Evolutionary conservation across 169 alveolate species (phyloP).

Genomic region (Plasmodium gonderi): DNA sequence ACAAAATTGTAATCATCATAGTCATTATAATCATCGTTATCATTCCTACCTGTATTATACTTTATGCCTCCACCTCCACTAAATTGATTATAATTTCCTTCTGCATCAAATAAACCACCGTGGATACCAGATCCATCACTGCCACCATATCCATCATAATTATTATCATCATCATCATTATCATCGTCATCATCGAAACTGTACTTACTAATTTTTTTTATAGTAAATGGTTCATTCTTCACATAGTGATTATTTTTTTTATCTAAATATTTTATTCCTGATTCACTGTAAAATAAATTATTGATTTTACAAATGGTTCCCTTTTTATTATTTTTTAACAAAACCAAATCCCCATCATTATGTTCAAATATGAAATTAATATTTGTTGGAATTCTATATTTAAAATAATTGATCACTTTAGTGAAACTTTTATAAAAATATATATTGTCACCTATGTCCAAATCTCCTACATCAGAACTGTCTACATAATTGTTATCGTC

Average conservation of each 20-base stretch:
- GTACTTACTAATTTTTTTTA: neutral
- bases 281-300: conserved; percentile 34
- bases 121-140: neutral
- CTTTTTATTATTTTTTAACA: conserved; percentile 23
- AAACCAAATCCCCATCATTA: conserved; percentile 35
- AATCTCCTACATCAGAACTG: neutral
- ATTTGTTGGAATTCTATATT: conserved; percentile 22
- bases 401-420: conserved; percentile 41
- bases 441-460: conserved; percentile 16
- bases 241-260: conserved; percentile 1
- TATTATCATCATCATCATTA: neutral
- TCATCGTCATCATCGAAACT: neutral
- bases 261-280: conserved; percentile 26
- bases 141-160: no score
- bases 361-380: conserved; percentile 27
- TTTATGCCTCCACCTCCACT: neutral
- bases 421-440: conserved; percentile 64
- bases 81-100: neutral
- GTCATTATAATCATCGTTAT: neutral
- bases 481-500: neutral
- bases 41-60: neutral
- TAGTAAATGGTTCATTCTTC: conserved; percentile 17
- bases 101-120: no score
- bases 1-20: neutral
- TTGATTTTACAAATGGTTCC: conserved; percentile 33